These are phyloP conservation scores for Fraxinus pennsylvanica DNA, from an alignment of 257 asterid species.

Conservation along the genomic window DNA sequence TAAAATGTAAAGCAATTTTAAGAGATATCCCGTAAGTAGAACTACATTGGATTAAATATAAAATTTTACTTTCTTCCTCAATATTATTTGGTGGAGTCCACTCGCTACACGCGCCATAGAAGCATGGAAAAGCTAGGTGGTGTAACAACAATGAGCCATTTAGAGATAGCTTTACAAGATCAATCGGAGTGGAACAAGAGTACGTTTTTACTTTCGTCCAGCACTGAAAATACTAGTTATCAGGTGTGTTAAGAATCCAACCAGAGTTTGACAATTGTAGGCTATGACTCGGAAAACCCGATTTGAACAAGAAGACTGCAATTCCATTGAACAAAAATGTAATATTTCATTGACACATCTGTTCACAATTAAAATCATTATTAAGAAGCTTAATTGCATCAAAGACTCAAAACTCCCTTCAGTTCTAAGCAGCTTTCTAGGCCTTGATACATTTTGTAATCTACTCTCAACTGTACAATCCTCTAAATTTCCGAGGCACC, in stretches of 20 bases:
- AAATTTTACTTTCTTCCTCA: no score
- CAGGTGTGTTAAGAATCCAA: background rate
- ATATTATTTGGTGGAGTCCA: background rate
- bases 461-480: constrained; percentile 60
- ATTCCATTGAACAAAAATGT: background rate
- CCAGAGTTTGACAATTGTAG: no score
- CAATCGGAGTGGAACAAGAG: background rate
- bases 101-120: background rate
- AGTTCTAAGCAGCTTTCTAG: constrained; percentile 21
- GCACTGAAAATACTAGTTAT: background rate
- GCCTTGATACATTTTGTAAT: constrained; percentile 32
- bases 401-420: constrained; percentile 37
- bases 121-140: background rate
- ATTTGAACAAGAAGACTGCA: background rate
- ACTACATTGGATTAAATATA: no score
- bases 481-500: constrained; percentile 33
- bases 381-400: constrained; percentile 3
- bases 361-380: background rate
- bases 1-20: background rate
- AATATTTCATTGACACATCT: background rate
- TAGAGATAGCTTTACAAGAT: background rate
- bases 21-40: no score
- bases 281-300: background rate
- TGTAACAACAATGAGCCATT: background rate
- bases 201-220: no score